Evolutionary conservation across 1,284 basidiomycete genomes (phyloP), one percentile per base, ranked within the genome.

Genomic region (Mycena sp.): DNA sequence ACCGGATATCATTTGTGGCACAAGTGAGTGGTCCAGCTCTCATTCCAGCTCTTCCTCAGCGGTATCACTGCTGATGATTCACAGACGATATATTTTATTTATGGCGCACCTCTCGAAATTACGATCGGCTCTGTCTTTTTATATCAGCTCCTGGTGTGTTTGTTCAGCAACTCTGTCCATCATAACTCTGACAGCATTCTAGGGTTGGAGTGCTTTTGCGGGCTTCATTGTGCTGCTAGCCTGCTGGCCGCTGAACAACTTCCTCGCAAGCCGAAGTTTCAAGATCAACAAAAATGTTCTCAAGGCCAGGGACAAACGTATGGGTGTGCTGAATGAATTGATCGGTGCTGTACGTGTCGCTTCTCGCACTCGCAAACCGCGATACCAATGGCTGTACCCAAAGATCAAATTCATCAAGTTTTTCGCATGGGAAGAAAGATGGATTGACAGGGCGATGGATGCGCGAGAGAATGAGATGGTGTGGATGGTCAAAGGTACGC

Each of bases 241-340:
- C 16, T 87, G 88, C 17, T 90, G 90, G 81, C 94, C 95, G 0
- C 70, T 94, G 58, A 93, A 94, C 73, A 87, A 84, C 56, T 85
- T 78, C 63, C 73, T 94, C 48, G 82, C 88, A 6, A 81, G 78
- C 60, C 84, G 91, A 4, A 86, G 83, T 50, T 80, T 89, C 26
- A 76, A 86, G 54, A 93, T 95, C 61, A 87, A 91, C 64, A 92
- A 92, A 73, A 88, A 87, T 6, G 74, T 91, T 21, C 79, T 90
- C 46, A 83, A 87, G 14, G 88, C 93, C 0, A 82, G 91, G 9
- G 96, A 98, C 72, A 89, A 88, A 72, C 85, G 96, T 1, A 95
- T 98, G 87, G 85, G 83, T 0, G 89, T 95, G 10, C 76, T 98
- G 69, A 95, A 91, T 63, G 96, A 98, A 74, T 81, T 98, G 14